Evolutionary conservation across 2,329 filamentous ascomycete genomes (phyloP), one percentile per base, ranked within the genome.

Genomic region (Calonectria pauciramosa): DNA sequence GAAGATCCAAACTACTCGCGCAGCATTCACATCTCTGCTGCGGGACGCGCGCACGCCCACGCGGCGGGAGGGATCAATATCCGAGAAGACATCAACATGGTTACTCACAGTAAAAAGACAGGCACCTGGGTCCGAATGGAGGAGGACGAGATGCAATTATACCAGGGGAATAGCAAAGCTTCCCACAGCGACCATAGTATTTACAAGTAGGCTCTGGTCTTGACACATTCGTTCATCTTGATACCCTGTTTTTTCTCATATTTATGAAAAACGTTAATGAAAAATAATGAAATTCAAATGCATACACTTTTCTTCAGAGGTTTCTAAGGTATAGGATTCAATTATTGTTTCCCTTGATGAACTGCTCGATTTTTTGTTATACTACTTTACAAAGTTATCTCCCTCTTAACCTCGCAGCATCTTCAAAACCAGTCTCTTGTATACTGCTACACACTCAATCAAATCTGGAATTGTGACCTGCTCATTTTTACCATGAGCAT

Each of bases 401-500:
- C n/a, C 10, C 9, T 16, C 3, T 9, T 28, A 63, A 28, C 26
- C 3, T 8, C 23, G 34, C n/a, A 74, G 34, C 68, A 71, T 41
- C 32, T 74, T 41, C 41, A 71, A 36, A 56, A 72, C 67, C 3
- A 77, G 59, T 30, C 75, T 68, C 32, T 77, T 77, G 41, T 77
- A 77, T 20, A 77, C 76, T 10, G 41, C 63, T 20, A 77, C 76
- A 51, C 67, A 73, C 34, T 76, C 71, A 49, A 77, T 67, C 20
- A 76, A 47, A 28, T 77, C 76, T 2, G 74, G 47, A 36, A 76
- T 73, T 16, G 28, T 34, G 26, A 77, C 74, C 26, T 77, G 71
- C 41, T 77, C 76, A 23, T 77, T 74, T 36, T 72, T 67, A 4
- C 74, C 76, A 54, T 78, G 77, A 14, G 77, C 77, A 49, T 77